Evolutionary conservation across 2,329 filamentous ascomycete species (phyloP).

Genomic region (Magnaporthiopsis incrustans): DNA sequence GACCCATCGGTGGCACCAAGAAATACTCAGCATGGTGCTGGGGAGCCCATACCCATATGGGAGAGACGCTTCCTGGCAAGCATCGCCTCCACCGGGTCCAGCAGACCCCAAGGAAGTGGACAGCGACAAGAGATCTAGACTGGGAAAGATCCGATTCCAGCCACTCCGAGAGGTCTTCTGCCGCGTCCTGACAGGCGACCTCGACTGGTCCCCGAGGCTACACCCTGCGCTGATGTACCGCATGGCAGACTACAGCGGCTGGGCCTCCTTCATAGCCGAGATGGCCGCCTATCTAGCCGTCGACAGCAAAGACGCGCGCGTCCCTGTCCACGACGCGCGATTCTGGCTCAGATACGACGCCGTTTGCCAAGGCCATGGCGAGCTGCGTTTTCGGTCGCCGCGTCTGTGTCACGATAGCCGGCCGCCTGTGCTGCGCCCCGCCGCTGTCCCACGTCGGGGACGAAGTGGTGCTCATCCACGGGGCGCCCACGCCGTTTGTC

Average conservation of each 20-base stretch:
- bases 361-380: slow-evolving; percentile 1
- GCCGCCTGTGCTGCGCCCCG: neutral
- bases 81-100: too few relatives aligned
- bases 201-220: neutral
- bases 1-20: neutral
- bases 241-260: neutral
- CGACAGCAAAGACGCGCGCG: neutral
- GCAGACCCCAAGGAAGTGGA: too few relatives aligned
- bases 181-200: neutral
- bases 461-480: neutral
- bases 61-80: too few relatives aligned
- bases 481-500: neutral
- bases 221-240: too few relatives aligned
- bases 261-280: neutral
- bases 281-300: neutral
- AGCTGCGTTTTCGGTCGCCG: neutral
- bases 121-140: too few relatives aligned
- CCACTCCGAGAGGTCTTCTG: neutral
- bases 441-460: neutral
- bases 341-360: neutral
- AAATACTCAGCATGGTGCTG: neutral
- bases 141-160: neutral
- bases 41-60: neutral
- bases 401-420: neutral
- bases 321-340: neutral